A percentile compares a stretch with the other conserved stretches of the same genome.
Conservation (phyloP, 176 grass and related monocot species). For the Lolium perenne region DNA sequence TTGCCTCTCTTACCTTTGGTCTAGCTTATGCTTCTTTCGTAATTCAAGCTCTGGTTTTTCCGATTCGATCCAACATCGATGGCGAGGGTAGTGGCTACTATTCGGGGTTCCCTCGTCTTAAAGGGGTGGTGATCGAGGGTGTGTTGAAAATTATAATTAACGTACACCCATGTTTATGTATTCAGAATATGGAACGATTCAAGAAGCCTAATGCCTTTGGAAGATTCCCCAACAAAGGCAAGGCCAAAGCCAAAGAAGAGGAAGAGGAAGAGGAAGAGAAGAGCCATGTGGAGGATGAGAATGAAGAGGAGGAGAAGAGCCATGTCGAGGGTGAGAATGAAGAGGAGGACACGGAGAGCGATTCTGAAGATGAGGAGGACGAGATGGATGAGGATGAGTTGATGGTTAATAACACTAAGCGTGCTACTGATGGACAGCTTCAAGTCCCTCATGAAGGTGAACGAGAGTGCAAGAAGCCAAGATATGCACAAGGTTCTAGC, state of each 20-base stretch:
- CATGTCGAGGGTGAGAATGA: not conserved
- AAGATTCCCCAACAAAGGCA: not conserved
- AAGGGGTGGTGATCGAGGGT: no score
- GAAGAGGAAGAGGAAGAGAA: not conserved
- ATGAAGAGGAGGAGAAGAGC: not conserved
- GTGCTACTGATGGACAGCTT: not conserved
- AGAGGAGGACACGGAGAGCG: not conserved
- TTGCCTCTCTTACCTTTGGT: no score
- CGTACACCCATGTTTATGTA: not conserved
- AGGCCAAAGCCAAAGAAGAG: no score
- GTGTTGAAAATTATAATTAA: not conserved
- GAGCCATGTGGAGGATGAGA: not conserved
- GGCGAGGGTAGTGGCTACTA: no score
- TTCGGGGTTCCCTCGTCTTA: no score
- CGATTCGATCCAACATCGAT: no score
- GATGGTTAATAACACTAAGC: not conserved
- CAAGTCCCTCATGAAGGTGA: slow-evolving; percentile 22
- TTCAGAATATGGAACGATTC: slow-evolving; percentile 4
- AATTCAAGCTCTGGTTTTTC: no score
- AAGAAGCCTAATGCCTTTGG: not conserved
- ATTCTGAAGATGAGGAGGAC: not conserved
- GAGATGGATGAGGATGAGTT: not conserved
- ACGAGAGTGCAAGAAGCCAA: slow-evolving; percentile 2
- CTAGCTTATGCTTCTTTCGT: no score
- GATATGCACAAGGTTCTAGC: not conserved